Percentiles rank a stretch among this genome's conserved stretches.
These are phyloP conservation scores for Scorias spongiosa DNA, from an alignment of 2,329 filamentous ascomycete species.

Conservation along the genomic window DNA sequence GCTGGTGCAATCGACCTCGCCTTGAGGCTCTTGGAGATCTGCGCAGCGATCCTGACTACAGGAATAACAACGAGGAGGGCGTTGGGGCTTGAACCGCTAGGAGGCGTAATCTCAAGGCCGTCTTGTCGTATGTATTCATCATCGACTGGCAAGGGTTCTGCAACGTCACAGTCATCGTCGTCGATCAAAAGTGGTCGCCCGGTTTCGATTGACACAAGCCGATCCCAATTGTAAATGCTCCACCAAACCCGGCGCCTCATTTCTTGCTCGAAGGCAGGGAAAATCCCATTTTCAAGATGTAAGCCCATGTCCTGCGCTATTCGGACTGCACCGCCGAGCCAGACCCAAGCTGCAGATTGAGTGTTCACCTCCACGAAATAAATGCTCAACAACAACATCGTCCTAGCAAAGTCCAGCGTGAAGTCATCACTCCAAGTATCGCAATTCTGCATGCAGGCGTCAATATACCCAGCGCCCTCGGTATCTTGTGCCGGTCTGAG, in stretches of 20 bases:
- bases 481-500: slow-evolving; percentile 37
- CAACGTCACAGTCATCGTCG: slow-evolving; percentile 75
- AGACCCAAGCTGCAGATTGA: slow-evolving; percentile 71
- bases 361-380: slow-evolving; percentile 77
- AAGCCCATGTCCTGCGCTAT: slow-evolving; percentile 74
- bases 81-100: slow-evolving; percentile 40
- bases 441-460: slow-evolving; percentile 52
- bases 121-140: slow-evolving; percentile 56
- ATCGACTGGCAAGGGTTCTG: slow-evolving; percentile 63
- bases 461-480: slow-evolving; percentile 51
- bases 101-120: slow-evolving; percentile 25
- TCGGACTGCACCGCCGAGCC: slow-evolving; percentile 65
- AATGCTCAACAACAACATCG: slow-evolving; percentile 57
- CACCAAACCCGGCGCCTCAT: slow-evolving; percentile 86
- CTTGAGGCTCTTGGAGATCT: slow-evolving; percentile 55
- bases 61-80: slow-evolving; percentile 68
- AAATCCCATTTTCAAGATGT: slow-evolving; percentile 58
- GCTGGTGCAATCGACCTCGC: slow-evolving; percentile 49
- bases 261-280: slow-evolving; percentile 64
- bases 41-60: slow-evolving; percentile 61
- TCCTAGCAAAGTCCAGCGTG: slow-evolving; percentile 58
- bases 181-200: slow-evolving; percentile 70
- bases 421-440: slow-evolving; percentile 73
- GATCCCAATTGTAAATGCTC: slow-evolving; percentile 81
- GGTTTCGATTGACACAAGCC: slow-evolving; percentile 53